Base-by-base conservation (phyloP, 495 filamentous ascomycete species). In the Cetradonia linearis region DNA sequence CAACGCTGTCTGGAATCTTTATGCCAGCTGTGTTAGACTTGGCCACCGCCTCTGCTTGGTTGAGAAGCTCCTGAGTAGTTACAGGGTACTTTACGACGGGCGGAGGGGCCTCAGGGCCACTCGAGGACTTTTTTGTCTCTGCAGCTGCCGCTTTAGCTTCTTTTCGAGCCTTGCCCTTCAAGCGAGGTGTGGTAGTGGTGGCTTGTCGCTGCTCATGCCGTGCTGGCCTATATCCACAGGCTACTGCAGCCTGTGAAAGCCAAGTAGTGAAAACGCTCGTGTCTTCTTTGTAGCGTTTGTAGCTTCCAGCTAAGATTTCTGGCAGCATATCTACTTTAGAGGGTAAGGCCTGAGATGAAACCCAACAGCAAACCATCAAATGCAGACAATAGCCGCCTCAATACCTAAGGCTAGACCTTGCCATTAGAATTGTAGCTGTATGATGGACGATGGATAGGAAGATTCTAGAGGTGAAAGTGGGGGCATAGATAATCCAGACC, bases 231-330 rank as follows among this genome's bases (percentile, higher is more conserved):
- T 60, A 63, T 46, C 47, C 56, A 40, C 27, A 53, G n/a, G 61
- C 37, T 31, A 42, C 30, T 48, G 61, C 56, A 11, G 56, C 49
- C 47, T 58, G n/a, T 5, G 48, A 44, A 47, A 63, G 61, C 61
- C 61, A 63, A 40, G 61, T 63, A 6, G 61, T 63, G 53, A 62
- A 62, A 37, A 57, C 23, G 20, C 31, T 37, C n/a, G 59, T 61
- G 52, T 54, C 56, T 18, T 58, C 40, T 40, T 58, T 58, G 42
- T 48, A 58, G 30, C 42, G 42, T 34, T 25, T 13, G n/a, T 53
- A 60, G 16, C 38, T 48, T 14, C 58, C 30, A 40, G 58, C 47
- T 38, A 60, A 23, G 16, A 60, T 48, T 20, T 54, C 34, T 10
- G 58, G 58, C 31, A 60, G 33, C 34, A 60, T 54, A 44, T 4